A percentile compares a stretch with the other conserved stretches of the same genome.
Evolutionary conservation across 140 eudicot species (phyloP).

Genomic region (Stevia rebaudiana): DNA sequence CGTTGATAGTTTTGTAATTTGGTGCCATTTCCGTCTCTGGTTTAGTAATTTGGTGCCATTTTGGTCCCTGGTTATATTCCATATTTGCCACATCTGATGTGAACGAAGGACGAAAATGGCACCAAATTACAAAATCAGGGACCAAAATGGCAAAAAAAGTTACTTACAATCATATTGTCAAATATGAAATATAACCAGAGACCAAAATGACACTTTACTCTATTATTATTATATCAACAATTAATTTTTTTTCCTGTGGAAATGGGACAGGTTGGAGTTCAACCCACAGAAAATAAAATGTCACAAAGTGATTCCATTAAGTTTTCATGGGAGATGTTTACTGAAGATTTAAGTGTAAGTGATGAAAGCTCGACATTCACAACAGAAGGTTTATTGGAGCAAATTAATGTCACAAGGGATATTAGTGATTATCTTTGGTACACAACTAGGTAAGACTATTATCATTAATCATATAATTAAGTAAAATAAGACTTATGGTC

Average conservation of each 20-base stretch:
- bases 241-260: not conserved
- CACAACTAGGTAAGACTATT: constrained; percentile 60
- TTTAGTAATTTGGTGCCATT: too few relatives aligned
- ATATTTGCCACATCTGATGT: too few relatives aligned
- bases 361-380: constrained; percentile 54
- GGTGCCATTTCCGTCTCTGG: too few relatives aligned
- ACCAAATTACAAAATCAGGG: too few relatives aligned
- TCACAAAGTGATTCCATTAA: constrained; percentile 37
- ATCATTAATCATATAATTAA: not conserved
- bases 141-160: too few relatives aligned
- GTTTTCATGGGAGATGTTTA: constrained; percentile 76
- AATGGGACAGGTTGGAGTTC: constrained; percentile 61
- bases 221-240: too few relatives aligned
- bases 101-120: too few relatives aligned
- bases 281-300: constrained; percentile 72
- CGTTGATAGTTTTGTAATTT: too few relatives aligned
- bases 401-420: constrained; percentile 80
- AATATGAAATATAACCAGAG: too few relatives aligned
- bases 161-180: too few relatives aligned
- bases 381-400: constrained; percentile 72
- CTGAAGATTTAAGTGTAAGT: constrained; percentile 58
- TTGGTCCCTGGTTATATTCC: too few relatives aligned
- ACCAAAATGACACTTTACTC: too few relatives aligned
- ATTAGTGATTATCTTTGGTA: constrained; percentile 90
- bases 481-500: not conserved